Evolutionary conservation across 371 early-diverging fungal species (phyloP).

Genomic region (Actinomortierella wolfii): DNA sequence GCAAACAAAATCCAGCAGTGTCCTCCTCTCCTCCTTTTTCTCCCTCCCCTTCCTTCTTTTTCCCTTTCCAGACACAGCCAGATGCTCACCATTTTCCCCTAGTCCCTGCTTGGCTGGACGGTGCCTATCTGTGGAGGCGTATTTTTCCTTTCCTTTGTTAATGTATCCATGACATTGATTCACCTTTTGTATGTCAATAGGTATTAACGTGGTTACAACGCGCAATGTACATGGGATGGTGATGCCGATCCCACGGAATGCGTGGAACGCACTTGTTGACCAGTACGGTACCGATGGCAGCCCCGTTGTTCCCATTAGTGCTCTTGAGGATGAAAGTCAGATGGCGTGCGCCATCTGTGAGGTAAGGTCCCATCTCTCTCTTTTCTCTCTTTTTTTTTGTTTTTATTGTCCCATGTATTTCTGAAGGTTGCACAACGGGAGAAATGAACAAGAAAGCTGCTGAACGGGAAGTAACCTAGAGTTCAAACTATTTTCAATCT

Average conservation of each 20-base stretch:
- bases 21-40: too few species aligned
- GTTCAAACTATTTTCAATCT: too few species aligned
- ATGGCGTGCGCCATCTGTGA: constrained; percentile 38
- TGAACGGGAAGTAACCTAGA: not conserved
- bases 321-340: constrained; percentile 26
- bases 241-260: constrained; percentile 42
- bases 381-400: too few species aligned
- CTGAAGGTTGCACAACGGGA: not conserved
- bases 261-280: constrained; percentile 39
- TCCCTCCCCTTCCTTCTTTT: too few species aligned
- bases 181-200: constrained; percentile 6
- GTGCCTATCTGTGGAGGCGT: too few species aligned
- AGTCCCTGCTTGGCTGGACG: too few species aligned
- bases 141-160: not conserved
- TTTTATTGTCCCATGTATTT: too few species aligned
- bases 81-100: too few species aligned
- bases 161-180: not conserved
- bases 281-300: constrained; percentile 48
- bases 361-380: constrained; percentile 16
- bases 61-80: too few species aligned
- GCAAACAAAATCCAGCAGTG: too few species aligned
- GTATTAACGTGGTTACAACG: constrained; percentile 36
- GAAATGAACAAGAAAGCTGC: not conserved
- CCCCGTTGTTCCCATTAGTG: constrained; percentile 28
- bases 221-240: constrained; percentile 44